Evolutionary conservation across 2,329 filamentous ascomycete species (phyloP).

Genomic region (Trichoderma sp.): DNA sequence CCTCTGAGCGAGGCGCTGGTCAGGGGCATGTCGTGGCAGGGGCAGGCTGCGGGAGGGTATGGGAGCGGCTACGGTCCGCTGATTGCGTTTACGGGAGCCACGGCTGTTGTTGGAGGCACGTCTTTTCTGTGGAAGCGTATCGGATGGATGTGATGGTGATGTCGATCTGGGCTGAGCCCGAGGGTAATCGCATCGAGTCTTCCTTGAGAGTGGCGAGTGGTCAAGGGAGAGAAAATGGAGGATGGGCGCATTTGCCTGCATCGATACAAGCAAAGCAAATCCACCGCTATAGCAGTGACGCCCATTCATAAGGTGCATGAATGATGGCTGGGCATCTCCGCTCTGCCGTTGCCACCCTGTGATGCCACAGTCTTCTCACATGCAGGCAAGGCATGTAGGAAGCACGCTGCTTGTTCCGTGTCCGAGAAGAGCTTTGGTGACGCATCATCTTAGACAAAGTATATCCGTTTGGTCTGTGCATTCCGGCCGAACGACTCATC

Average conservation of each 20-base stretch:
- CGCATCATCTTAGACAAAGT: not conserved
- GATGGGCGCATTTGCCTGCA: too few species aligned
- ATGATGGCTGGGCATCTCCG: not conserved
- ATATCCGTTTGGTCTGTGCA: not conserved
- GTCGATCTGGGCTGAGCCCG: not conserved
- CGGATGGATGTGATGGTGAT: conserved; percentile 38
- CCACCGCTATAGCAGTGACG: not conserved
- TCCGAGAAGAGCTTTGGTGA: not conserved
- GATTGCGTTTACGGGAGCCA: conserved; percentile 42
- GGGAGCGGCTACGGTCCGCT: conserved; percentile 41
- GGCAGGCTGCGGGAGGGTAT: conserved; percentile 38
- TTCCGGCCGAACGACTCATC: too few species aligned
- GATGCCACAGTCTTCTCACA: not conserved
- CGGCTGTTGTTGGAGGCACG: conserved; percentile 38
- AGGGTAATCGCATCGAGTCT: too few species aligned
- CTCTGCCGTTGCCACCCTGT: not conserved
- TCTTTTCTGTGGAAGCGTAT: conserved; percentile 39
- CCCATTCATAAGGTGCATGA: not conserved
- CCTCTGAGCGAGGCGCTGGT: conserved; percentile 59
- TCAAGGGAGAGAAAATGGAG: too few species aligned
- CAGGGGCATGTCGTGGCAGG: conserved; percentile 47
- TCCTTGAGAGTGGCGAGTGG: too few species aligned
- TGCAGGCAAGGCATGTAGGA: not conserved
- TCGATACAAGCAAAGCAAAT: not conserved
- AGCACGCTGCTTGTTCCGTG: not conserved